A percentile compares a stretch with the other conserved stretches of the same genome.
Conservation (phyloP, 306 rosid species). For the Glycine tomentella region DNA sequence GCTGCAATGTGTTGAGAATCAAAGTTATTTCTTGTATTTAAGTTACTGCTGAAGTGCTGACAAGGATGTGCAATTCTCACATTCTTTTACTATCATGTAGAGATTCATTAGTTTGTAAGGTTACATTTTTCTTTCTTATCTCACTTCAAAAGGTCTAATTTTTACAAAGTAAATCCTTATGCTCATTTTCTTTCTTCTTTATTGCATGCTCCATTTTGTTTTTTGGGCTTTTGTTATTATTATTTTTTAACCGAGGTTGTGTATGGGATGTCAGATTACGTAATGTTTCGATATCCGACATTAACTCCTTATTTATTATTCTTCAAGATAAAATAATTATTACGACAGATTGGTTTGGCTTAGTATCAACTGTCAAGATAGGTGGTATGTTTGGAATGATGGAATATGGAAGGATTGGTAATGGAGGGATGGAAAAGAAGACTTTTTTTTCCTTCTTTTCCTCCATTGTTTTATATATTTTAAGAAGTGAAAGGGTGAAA, state of each 20-base stretch:
- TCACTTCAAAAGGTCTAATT: not conserved
- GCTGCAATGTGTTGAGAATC: conserved; percentile 48
- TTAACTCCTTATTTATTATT: not conserved
- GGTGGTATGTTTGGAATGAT: too few relatives aligned
- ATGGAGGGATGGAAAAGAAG: too few relatives aligned
- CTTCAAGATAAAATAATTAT: not conserved
- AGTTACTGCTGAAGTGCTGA: conserved; percentile 49
- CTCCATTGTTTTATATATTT: too few relatives aligned
- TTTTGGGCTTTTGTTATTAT: not conserved
- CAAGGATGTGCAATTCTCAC: conserved; percentile 49
- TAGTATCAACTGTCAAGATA: not conserved
- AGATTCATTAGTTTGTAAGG: conserved; percentile 42
- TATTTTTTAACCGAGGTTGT: not conserved
- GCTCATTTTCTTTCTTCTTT: conserved; percentile 3
- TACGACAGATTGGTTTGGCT: not conserved
- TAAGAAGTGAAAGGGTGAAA: too few relatives aligned
- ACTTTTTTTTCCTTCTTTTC: too few relatives aligned
- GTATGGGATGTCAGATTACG: not conserved
- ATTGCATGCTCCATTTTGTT: not conserved
- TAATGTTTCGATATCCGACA: not conserved
- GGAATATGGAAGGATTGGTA: too few relatives aligned
- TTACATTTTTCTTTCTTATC: conserved; percentile 37
- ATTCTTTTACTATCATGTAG: conserved; percentile 37
- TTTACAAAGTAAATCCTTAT: conserved; percentile 33
- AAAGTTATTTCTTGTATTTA: conserved; percentile 62